Base-by-base conservation (phyloP, 176 grass and related monocot genomes). In the Juncus effusus region DNA sequence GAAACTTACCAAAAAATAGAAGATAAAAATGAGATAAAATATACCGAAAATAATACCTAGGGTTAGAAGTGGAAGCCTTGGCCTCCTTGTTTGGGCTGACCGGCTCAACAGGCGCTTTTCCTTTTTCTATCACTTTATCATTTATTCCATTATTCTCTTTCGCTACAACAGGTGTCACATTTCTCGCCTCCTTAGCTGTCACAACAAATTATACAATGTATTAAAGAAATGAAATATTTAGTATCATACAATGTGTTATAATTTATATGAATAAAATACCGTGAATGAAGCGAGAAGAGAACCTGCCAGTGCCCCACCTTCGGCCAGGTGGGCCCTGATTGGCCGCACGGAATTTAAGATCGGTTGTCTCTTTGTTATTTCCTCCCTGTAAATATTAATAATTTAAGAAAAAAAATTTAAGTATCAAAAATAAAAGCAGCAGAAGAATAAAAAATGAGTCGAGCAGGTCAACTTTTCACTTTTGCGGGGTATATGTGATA, bases 71-170 rank as follows among this genome's bases (percentile, higher is more conserved):
- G 11, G 76, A 58, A 9, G 42, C 59, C 35, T 85, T 93, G 36
- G 16, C 69, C 15, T 80, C 85, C 39, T 78, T 76, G 16, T 70
- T 74, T 38, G 58, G 85, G 64, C 70, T 79, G 53, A 74, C 73
- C 40, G 75, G 51, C 76, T 67, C 64, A 36, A 19, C 57, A 62
- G 61, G 71, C 45, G 51, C 63, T 78, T 69, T 81, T 54, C 60
- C 77, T 78, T 85, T 83, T 47, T 78, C 82, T 61, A 64, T 62
- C 37, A 54, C 74, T 58, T 63, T 70, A 76, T 76, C 69, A 72
- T 38, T 72, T 59, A 70, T 85, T 60, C 77, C 40, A 75, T 79
- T 85, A 85, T 73, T 83, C 59, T 88, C 82, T 76, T 88, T 88
- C 62, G 67, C 19, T 28, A 47, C 4, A 47, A 47, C 63, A 78